phyloP scores from a whole-genome alignment of 2,329 filamentous ascomycete species.

The Paecilomyces dactylethromorphus region DNA sequence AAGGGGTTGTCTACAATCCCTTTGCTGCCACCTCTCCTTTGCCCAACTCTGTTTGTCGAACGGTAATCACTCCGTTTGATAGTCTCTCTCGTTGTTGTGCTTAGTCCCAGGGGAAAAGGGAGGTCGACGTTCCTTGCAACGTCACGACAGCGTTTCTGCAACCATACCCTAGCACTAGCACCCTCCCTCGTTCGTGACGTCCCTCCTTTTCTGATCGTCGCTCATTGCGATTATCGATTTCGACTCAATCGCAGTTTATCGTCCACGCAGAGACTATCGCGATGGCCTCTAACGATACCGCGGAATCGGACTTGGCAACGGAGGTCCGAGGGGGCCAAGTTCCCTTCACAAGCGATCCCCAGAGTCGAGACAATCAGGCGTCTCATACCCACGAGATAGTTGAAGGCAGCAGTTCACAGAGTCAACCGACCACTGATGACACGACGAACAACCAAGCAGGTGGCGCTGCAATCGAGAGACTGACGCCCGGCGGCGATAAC shows the following conservation, averaged over 20 bases:
- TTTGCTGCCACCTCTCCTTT: neutral
- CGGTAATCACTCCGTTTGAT: neutral
- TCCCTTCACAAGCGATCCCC: neutral
- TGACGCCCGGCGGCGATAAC: neutral
- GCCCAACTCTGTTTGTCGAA: neutral
- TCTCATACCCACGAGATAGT: neutral
- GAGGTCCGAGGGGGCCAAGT: neutral
- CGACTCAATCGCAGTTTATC: neutral
- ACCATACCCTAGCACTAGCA: neutral
- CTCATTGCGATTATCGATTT: neutral
- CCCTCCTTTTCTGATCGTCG: neutral
- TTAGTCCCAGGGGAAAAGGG: neutral
- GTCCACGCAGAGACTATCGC: neutral
- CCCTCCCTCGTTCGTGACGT: neutral
- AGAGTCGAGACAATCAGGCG: neutral
- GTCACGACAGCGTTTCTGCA: neutral
- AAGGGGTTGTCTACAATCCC: neutral
- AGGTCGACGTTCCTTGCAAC: neutral
- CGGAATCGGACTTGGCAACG: neutral
- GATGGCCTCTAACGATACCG: neutral
- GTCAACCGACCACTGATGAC: neutral
- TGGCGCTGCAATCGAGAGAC: neutral
- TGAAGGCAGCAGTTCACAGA: neutral
- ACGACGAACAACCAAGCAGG: neutral
- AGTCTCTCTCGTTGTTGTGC: neutral